Evolutionary conservation across 2,329 filamentous ascomycete species (phyloP).

Genomic region (Xylariaceae sp.): DNA sequence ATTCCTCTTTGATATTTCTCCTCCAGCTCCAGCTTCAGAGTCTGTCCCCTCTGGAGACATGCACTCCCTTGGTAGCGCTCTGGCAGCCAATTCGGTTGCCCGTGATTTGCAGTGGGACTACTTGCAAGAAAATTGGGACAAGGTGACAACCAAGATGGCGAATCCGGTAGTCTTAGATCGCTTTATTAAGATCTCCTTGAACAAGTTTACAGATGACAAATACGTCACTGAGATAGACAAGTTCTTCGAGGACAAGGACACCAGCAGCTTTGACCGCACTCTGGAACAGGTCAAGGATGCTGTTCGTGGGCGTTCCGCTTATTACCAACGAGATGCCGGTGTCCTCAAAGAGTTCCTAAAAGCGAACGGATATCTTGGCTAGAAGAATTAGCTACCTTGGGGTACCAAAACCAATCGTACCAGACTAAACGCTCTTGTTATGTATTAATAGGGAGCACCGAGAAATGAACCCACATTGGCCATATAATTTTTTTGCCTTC

Average conservation of each 20-base stretch:
- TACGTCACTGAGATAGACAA: slow-evolving; percentile 76
- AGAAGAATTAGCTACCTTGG: not conserved
- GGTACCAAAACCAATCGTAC: not conserved
- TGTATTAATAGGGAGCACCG: too few relatives aligned
- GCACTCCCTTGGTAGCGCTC: slow-evolving; percentile 77
- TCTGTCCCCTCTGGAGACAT: slow-evolving; percentile 86
- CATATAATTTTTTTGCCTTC: too few relatives aligned
- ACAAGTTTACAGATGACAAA: slow-evolving; percentile 76
- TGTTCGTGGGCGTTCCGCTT: slow-evolving; percentile 82
- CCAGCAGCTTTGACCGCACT: slow-evolving; percentile 83
- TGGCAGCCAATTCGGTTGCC: slow-evolving; percentile 76
- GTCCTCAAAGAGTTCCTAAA: slow-evolving; percentile 80
- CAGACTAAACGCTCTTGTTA: too few relatives aligned
- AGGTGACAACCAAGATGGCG: slow-evolving; percentile 72
- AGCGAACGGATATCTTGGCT: slow-evolving; percentile 52
- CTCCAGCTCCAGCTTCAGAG: slow-evolving; percentile 55
- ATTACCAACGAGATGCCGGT: slow-evolving; percentile 77
- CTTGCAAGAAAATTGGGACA: slow-evolving; percentile 82
- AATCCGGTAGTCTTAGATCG: slow-evolving; percentile 92
- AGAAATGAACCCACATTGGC: too few relatives aligned
- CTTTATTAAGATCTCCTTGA: slow-evolving; percentile 79
- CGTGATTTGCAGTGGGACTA: slow-evolving; percentile 84
- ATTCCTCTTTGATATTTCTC: slow-evolving; percentile 78
- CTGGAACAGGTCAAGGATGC: slow-evolving; percentile 86
- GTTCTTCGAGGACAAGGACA: slow-evolving; percentile 90